phyloP scores from a whole-genome alignment of 345 rosid species.

The Barbarea vulgaris region DNA sequence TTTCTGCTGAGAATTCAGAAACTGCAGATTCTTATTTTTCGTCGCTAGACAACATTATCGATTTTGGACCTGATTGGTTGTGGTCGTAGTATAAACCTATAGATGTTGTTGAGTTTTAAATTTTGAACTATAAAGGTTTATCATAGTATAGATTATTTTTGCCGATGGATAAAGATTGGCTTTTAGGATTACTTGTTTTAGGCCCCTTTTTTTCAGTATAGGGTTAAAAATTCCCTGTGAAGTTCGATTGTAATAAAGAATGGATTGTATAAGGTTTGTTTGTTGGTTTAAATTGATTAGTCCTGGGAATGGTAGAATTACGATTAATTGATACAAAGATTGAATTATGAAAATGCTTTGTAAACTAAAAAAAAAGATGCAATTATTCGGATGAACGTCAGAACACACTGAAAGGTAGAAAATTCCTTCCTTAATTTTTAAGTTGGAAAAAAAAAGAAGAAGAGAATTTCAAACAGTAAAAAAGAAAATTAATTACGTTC shows the following conservation, averaged over 20 bases:
- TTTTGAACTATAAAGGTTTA: background rate
- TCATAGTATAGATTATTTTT: constrained; percentile 9
- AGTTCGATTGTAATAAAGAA: constrained; percentile 16
- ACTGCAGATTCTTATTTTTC: constrained; percentile 53
- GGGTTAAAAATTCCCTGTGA: constrained; percentile 8
- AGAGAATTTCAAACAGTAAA: background rate
- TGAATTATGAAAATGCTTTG: background rate
- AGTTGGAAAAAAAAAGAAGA: background rate
- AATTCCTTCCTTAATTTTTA: no score
- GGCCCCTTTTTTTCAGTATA: background rate
- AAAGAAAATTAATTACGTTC: background rate
- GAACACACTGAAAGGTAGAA: background rate
- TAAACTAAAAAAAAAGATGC: background rate
- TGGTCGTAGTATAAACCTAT: constrained; percentile 33
- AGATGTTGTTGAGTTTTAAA: background rate
- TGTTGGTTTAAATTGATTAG: background rate
- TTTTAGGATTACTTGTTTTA: constrained; percentile 7
- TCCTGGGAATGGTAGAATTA: background rate
- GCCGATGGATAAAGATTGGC: constrained; percentile 11
- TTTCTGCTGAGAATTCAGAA: constrained; percentile 46
- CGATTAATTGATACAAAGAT: background rate
- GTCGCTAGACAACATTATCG: constrained; percentile 37
- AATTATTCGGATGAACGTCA: background rate
- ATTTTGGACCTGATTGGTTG: constrained; percentile 48
- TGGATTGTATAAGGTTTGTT: background rate